Evolutionary conservation across 495 filamentous ascomycete species (phyloP).

Genomic region (Penicillium bialowiezense): DNA sequence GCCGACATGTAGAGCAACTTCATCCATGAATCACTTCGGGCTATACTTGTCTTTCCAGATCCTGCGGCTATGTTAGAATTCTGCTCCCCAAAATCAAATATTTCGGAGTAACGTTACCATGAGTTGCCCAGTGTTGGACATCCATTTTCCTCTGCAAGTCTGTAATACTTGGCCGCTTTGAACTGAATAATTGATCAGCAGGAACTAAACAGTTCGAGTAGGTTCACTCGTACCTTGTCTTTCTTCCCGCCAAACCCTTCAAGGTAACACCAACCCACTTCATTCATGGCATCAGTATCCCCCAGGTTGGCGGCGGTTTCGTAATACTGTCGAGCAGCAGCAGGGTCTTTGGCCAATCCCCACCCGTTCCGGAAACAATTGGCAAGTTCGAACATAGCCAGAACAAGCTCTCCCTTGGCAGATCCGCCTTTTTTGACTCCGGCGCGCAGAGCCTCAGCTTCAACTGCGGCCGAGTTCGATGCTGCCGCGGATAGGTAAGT

Average conservation of each 20-base stretch:
- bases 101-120: constrained; percentile 67
- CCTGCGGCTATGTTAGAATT: constrained; percentile 50
- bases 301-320: constrained; percentile 95
- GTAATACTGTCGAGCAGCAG: constrained; percentile 91
- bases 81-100: constrained; percentile 12
- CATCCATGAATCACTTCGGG: constrained; percentile 45
- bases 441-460: constrained; percentile 75
- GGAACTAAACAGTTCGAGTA: too few species aligned
- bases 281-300: constrained; percentile 97
- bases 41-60: constrained; percentile 98
- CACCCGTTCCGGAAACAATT: constrained; percentile 97
- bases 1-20: too few species aligned
- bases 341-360: constrained; percentile 85
- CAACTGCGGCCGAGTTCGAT: constrained; percentile 84
- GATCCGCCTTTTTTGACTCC: constrained; percentile 90
- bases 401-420: constrained; percentile 95
- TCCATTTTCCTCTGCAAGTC: constrained; percentile 84
- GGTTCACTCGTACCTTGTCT: constrained; percentile 75
- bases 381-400: constrained; percentile 89
- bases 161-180: constrained; percentile 88
- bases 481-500: constrained; percentile 84
- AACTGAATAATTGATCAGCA: constrained; percentile 49
- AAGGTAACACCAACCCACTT: constrained; percentile 92
- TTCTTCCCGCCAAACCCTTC: constrained; percentile 95
- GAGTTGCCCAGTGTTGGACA: constrained; percentile 90